Conservation (phyloP, 179 eudicot genomes). For the Drosera spatulata region DNA sequence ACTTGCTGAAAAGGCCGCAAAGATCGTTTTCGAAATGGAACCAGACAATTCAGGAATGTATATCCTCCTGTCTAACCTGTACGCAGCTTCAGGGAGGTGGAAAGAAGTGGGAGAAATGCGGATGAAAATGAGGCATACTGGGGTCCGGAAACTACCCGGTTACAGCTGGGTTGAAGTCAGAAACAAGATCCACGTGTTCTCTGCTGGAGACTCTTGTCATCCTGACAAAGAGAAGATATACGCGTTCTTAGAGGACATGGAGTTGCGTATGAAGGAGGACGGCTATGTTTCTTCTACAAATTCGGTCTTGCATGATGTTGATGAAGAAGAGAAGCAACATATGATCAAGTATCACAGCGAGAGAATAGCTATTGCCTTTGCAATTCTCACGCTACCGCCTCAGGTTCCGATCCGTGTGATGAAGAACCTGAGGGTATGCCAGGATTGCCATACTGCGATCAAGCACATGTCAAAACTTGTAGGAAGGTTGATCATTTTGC, state of each 20-base stretch:
- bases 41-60: constrained; percentile 58
- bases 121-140: constrained; percentile 50
- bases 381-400: constrained; percentile 39
- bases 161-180: constrained; percentile 78
- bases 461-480: constrained; percentile 58
- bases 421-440: constrained; percentile 67
- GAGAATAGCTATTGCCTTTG: constrained; percentile 65
- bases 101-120: constrained; percentile 52
- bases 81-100: constrained; percentile 75
- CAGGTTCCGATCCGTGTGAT: constrained; percentile 67
- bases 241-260: constrained; percentile 51
- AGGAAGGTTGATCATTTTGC: constrained; percentile 50
- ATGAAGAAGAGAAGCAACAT: constrained; percentile 73
- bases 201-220: constrained; percentile 50
- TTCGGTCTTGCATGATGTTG: constrained; percentile 67
- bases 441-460: constrained; percentile 64
- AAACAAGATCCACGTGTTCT: constrained; percentile 53
- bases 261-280: constrained; percentile 42
- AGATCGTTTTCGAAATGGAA: constrained; percentile 42
- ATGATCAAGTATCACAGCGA: constrained; percentile 78
- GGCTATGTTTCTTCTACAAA: constrained; percentile 54
- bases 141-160: constrained; percentile 57
- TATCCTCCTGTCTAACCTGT: constrained; percentile 45
- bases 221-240: constrained; percentile 43
- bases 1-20: constrained; percentile 70